These are phyloP conservation scores for Boechera stricta DNA, from an alignment of 345 rosid species.

Conservation along the genomic window DNA sequence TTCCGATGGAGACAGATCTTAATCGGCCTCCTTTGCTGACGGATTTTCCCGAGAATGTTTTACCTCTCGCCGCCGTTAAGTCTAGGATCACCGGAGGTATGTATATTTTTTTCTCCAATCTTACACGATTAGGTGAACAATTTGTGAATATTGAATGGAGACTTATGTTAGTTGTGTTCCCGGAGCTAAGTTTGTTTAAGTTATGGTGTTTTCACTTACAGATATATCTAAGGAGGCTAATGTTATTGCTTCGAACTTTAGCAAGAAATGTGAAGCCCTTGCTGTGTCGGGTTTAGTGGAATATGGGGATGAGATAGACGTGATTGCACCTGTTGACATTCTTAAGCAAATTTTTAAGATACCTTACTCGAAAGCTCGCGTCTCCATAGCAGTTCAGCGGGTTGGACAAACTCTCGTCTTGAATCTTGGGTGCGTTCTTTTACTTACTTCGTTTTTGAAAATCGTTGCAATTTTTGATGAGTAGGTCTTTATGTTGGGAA, in stretches of 20 bases:
- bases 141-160: too few relatives aligned
- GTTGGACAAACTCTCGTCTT: conserved; percentile 91
- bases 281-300: conserved; percentile 95
- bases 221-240: conserved; percentile 74
- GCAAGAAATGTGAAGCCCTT: conserved; percentile 86
- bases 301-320: conserved; percentile 95
- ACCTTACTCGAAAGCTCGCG: conserved; percentile 90
- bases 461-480: background rate
- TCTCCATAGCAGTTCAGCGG: conserved; percentile 90
- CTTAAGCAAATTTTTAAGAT: conserved; percentile 95
- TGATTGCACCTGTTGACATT: conserved; percentile 88
- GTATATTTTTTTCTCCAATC: too few relatives aligned
- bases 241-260: conserved; percentile 64
- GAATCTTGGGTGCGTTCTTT: conserved; percentile 71
- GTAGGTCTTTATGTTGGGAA: background rate
- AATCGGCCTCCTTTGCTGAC: conserved; percentile 73
- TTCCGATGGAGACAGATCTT: conserved; percentile 89
- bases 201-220: conserved; percentile 38
- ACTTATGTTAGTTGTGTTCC: too few relatives aligned
- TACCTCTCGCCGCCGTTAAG: conserved; percentile 67
- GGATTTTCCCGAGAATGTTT: conserved; percentile 67
- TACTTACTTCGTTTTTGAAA: background rate
- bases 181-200: background rate
- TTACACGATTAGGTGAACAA: too few relatives aligned
- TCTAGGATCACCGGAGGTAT: conserved; percentile 71